Conservation (phyloP, 257 asterid genomes). For the Capsicum rhomboideum region DNA sequence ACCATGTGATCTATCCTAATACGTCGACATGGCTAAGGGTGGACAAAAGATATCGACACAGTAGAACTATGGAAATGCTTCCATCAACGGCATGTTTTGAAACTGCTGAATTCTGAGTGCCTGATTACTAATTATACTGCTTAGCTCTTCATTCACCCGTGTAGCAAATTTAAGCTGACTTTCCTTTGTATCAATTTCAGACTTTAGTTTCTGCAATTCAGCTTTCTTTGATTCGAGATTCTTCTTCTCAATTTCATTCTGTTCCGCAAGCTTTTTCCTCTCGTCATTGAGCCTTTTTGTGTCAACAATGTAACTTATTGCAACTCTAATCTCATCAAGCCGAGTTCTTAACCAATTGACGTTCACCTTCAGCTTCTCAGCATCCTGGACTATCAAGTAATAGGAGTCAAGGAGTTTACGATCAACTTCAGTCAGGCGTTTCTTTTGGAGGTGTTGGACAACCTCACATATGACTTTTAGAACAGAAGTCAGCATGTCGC, state of each 20-base stretch:
- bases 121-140: background rate
- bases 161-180: background rate
- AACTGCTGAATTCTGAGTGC: too few relatives aligned
- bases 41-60: too few relatives aligned
- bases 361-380: slow-evolving; percentile 14
- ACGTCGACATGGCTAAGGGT: too few relatives aligned
- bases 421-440: slow-evolving; percentile 15
- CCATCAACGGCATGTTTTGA: too few relatives aligned
- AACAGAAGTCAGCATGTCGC: too few relatives aligned
- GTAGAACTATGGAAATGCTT: too few relatives aligned
- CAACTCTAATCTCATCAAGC: slow-evolving; percentile 21
- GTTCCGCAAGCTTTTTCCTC: background rate
- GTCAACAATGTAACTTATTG: background rate
- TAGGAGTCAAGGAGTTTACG: background rate
- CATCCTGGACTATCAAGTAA: slow-evolving; percentile 7
- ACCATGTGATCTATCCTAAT: too few relatives aligned
- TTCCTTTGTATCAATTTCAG: slow-evolving; percentile 7
- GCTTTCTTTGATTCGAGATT: background rate
- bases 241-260: background rate
- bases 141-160: slow-evolving; percentile 1
- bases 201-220: slow-evolving; percentile 10
- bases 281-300: background rate
- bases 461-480: slow-evolving; percentile 17
- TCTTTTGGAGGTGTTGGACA: slow-evolving; percentile 19
- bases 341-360: slow-evolving; percentile 18